A percentile compares a stretch with the other conserved stretches of the same genome.
Evolutionary conservation across 23 red algal genomes (phyloP).

Genomic region (Agarophyton chilense): DNA sequence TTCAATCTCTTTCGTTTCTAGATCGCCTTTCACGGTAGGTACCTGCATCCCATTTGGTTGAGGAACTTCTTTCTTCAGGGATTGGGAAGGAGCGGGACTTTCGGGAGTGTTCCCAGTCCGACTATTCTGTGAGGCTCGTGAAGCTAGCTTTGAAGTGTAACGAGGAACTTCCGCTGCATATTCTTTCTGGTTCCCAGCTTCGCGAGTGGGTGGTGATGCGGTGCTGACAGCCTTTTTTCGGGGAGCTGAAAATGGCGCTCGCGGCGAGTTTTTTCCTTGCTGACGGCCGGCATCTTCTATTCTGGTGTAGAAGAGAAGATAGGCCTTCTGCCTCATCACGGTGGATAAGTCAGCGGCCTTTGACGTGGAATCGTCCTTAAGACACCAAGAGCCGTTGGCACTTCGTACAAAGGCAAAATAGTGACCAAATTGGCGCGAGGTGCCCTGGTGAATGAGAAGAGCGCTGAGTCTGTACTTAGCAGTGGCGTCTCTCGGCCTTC

Average conservation of each 20-base stretch:
- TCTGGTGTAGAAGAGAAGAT: conserved; percentile 88
- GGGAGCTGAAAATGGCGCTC: background rate
- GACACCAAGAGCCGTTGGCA: conserved; percentile 72
- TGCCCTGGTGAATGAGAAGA: conserved; percentile 72
- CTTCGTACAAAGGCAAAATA: conserved; percentile 67
- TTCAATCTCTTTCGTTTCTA: background rate
- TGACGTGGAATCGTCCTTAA: conserved; percentile 77
- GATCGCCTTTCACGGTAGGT: background rate
- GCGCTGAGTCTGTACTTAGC: conserved; percentile 59
- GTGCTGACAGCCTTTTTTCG: background rate
- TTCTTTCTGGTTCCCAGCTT: background rate
- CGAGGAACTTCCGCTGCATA: background rate
- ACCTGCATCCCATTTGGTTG: background rate
- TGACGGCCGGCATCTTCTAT: background rate
- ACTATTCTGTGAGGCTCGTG: too few species aligned
- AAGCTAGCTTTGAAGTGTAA: too few species aligned
- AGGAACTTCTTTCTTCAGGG: too few species aligned
- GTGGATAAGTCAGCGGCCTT: conserved; percentile 27
- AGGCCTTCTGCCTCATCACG: conserved; percentile 78
- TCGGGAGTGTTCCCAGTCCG: background rate
- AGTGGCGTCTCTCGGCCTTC: conserved; percentile 14
- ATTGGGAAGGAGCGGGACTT: too few species aligned
- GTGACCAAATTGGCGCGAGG: conserved; percentile 44
- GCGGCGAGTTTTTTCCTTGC: background rate
- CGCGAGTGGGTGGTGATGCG: background rate